Evolutionary conservation across 192 early-diverging fungal genomes (phyloP), one percentile per base, ranked within the genome.

Genomic region (Fimicolochytrium jonesii): DNA sequence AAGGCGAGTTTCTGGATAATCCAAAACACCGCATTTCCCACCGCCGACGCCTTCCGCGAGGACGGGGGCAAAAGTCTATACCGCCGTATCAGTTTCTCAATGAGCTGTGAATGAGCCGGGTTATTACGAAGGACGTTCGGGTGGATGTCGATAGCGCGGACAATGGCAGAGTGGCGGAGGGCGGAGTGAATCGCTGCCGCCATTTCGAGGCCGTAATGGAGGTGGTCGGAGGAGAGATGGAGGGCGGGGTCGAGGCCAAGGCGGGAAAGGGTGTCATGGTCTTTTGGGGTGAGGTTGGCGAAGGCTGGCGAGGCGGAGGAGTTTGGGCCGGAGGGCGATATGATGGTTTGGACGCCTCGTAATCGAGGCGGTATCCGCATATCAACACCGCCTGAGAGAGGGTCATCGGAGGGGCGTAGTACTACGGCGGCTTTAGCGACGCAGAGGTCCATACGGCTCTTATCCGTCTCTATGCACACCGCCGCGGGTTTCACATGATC

Each of bases 381-480:
- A n/a, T n/a, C n/a, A n/a, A n/a, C n/a, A n/a, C n/a, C n/a, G n/a
- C n/a, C n/a, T n/a, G n/a, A n/a, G n/a, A n/a, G n/a, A n/a, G n/a
- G n/a, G n/a, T n/a, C n/a, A n/a, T n/a, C n/a, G n/a, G n/a, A n/a
- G n/a, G n/a, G n/a, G n/a, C 61, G 51, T 7, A 64, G 29, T 0
- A 64, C 37, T 2, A 55, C 25, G 11, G 34, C 50, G n/a, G 50
- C 61, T 37, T 64, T 64, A 3, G 61, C 48, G 39, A 31, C 18
- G 29, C 31, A 64, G 13, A n/a, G n/a, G 2, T 30, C 15, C 36
- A 37, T 28, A 11, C 64, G 53, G 29, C n/a, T 23, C 9, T 26
- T 5, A 39, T 66, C 64, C 30, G 58, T 25, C 49, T 66, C 64
- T n/a, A 66, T 33, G 31, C 64, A 66, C 22, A 66, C 45, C 5